Evolutionary conservation across 768 basidiomycete genomes (phyloP).

Genomic region (Rickenella mellea): DNA sequence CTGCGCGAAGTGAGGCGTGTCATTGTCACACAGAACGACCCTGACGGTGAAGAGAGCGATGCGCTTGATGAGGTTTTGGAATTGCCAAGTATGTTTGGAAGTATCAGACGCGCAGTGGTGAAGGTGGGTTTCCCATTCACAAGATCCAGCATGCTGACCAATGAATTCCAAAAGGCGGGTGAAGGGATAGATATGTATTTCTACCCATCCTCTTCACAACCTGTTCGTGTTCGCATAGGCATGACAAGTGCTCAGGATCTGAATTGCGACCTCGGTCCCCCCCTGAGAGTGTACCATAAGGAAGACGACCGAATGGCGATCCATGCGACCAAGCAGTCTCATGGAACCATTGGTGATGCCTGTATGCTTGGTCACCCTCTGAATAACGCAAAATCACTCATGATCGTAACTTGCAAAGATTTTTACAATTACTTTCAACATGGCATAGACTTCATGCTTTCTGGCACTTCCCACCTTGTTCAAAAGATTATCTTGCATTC

Average conservation of each 20-base stretch:
- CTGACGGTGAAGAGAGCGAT: conserved; percentile 46
- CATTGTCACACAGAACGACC: conserved; percentile 60
- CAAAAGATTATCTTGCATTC: conserved; percentile 83
- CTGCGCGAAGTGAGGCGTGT: conserved; percentile 71
- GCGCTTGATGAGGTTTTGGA: conserved; percentile 65
- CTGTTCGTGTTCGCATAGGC: conserved; percentile 56
- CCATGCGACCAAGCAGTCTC: conserved; percentile 38
- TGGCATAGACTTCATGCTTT: conserved; percentile 81
- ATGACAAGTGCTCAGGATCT: conserved; percentile 80
- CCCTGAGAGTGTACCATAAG: conserved; percentile 71
- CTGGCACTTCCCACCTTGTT: conserved; percentile 59
- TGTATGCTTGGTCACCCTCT: conserved; percentile 21
- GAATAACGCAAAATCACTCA: neutral
- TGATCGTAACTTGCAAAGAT: conserved; percentile 41
- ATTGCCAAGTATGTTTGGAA: conserved; percentile 61
- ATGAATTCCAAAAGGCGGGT: conserved; percentile 42
- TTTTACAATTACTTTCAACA: conserved; percentile 93
- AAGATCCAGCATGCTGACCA: neutral
- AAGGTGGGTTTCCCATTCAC: conserved; percentile 34
- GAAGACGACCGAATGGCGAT: conserved; percentile 86
- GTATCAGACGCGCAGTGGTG: conserved; percentile 54
- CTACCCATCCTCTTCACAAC: conserved; percentile 40
- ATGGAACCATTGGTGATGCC: conserved; percentile 32
- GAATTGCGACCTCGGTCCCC: conserved; percentile 68
- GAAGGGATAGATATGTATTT: conserved; percentile 66